phyloP scores from a whole-genome alignment of 129 eudicot species.

The Daucus carota region DH1_v3.0 NC_030387.2:38873501-38874000 shows the following conservation, averaged over 20 bases:
- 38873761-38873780: not conserved
- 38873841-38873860: not conserved
- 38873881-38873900: not conserved
- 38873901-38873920: not conserved
- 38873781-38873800: not conserved
- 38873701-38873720: not conserved
- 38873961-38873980: no score
- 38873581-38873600: constrained; percentile 79
- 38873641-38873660: no score
- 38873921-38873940: not conserved
- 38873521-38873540: constrained; percentile 43
- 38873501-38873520: not conserved
- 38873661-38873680: not conserved
- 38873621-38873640: not conserved
- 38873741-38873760: not conserved
- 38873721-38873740: not conserved
- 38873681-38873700: not conserved
- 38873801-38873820: not conserved
- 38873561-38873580: constrained; percentile 33
- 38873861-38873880: not conserved
- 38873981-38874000: not conserved
- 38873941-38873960: not conserved
- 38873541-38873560: constrained; percentile 58
- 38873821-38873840: not conserved
- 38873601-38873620: constrained; percentile 88